phyloP scores from a whole-genome alignment of 1,284 basidiomycete genomes.

The Sporisorium iseilematis-ciliati region DNA sequence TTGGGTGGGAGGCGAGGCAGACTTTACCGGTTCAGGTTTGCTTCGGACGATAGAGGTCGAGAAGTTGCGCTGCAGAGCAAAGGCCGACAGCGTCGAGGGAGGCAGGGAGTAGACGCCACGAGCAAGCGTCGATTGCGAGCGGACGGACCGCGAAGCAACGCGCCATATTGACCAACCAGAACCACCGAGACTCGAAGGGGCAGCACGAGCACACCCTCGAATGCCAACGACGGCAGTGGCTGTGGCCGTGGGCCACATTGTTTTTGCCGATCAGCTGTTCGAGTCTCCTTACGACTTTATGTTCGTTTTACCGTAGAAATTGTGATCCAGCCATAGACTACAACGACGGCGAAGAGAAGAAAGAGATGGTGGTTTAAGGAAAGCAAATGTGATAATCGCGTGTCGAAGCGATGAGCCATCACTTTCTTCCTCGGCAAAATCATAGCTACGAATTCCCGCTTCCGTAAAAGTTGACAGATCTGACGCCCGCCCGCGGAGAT shows the following conservation, averaged over 20 bases:
- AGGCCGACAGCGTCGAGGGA: not conserved
- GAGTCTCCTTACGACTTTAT: no score
- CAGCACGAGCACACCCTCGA: constrained; percentile 26
- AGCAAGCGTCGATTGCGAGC: not conserved
- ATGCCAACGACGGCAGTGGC: constrained; percentile 36
- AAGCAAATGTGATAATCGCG: no score
- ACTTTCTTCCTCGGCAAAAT: no score
- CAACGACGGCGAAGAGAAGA: no score
- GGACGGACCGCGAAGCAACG: constrained; percentile 7
- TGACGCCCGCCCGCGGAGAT: constrained; percentile 6
- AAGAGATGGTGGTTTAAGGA: no score
- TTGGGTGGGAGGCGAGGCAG: constrained; percentile 4
- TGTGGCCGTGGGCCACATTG: constrained; percentile 40
- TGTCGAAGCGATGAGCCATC: no score
- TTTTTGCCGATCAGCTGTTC: constrained; percentile 6
- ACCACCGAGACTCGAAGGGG: constrained; percentile 13
- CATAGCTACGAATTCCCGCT: no score
- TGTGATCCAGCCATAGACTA: no score
- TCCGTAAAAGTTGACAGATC: constrained; percentile 6
- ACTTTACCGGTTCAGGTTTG: constrained; percentile 17
- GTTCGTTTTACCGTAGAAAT: no score
- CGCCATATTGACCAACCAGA: constrained; percentile 23
- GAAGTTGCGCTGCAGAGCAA: constrained; percentile 6
- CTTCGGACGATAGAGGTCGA: constrained; percentile 1
- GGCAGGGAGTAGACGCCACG: not conserved